Conservation (phyloP, 192 early-diverging fungal genomes). For the Polychytrium aggregatum region DNA sequence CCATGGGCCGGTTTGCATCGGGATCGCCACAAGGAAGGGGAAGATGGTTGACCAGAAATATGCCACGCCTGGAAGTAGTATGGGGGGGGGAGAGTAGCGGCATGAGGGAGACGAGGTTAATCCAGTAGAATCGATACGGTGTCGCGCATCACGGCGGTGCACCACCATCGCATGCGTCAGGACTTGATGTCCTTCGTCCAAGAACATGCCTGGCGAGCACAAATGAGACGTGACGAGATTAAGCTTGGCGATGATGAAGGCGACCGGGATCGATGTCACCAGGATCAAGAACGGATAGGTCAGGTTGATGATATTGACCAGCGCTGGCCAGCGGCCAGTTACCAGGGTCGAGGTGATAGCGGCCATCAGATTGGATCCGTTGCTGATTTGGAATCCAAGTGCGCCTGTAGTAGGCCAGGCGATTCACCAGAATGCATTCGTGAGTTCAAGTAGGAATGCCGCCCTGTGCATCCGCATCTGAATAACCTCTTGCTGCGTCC, state of each 20-base stretch:
- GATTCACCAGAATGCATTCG: no score
- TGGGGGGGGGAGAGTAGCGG: no score
- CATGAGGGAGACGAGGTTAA: no score
- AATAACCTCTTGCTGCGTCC: no score
- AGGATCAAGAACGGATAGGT: conserved; percentile 31
- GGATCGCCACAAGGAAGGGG: conserved; percentile 52
- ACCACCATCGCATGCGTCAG: no score
- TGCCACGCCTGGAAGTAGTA: no score
- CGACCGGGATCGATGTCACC: conserved; percentile 61
- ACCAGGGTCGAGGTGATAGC: conserved; percentile 9
- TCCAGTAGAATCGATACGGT: no score
- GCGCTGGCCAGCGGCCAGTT: conserved; percentile 2
- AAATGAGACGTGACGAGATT: conserved; percentile 42
- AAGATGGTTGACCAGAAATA: conserved; percentile 40
- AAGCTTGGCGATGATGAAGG: conserved; percentile 54
- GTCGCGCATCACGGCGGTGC: no score
- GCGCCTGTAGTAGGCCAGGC: conserved; percentile 11
- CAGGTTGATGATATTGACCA: conserved; percentile 21
- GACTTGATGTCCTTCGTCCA: no score
- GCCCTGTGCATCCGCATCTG: no score
- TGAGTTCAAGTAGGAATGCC: no score
- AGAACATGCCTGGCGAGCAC: no score
- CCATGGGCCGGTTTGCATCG: conserved; percentile 53
- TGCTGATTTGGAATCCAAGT: conserved; percentile 17
- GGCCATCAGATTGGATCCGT: conserved; percentile 17